Conservation (phyloP, 2,329 filamentous ascomycete genomes). For the Paraphoma chrysanthemicola region DNA sequence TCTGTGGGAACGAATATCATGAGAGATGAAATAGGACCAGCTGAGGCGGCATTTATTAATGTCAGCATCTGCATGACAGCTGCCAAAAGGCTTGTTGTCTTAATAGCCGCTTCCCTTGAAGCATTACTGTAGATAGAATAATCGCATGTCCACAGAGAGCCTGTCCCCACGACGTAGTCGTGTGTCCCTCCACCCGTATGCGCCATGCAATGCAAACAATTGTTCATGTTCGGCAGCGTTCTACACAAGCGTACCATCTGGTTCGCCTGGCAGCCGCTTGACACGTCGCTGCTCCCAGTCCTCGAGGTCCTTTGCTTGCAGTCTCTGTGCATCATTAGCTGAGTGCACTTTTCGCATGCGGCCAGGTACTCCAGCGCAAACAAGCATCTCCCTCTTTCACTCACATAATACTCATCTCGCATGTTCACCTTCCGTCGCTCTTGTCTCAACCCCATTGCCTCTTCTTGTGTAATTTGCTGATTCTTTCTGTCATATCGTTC, state of each 20-base stretch:
- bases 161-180: background rate
- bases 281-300: slow-evolving; percentile 97
- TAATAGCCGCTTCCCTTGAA: slow-evolving; percentile 18
- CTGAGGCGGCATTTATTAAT: slow-evolving; percentile 15
- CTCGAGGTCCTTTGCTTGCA: slow-evolving; percentile 89
- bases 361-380: too few species aligned
- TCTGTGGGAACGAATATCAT: slow-evolving; percentile 17
- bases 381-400: slow-evolving; percentile 44
- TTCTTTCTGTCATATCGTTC: slow-evolving; percentile 92
- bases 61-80: slow-evolving; percentile 9
- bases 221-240: background rate
- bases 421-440: slow-evolving; percentile 75
- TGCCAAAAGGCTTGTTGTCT: slow-evolving; percentile 10
- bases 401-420: slow-evolving; percentile 85
- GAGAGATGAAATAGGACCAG: slow-evolving; percentile 13
- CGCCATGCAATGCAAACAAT: background rate
- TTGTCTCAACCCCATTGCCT: slow-evolving; percentile 82
- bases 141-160: slow-evolving; percentile 3
- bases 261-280: slow-evolving; percentile 86
- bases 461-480: slow-evolving; percentile 81
- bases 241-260: slow-evolving; percentile 74
- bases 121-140: slow-evolving; percentile 22
- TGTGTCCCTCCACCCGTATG: background rate
- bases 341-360: background rate
- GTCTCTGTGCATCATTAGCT: slow-evolving; percentile 61